Percentiles rank a stretch among this genome's conserved stretches.
Evolutionary conservation across 306 rosid genomes (phyloP).

Genomic region (Rosa chinensis): DNA sequence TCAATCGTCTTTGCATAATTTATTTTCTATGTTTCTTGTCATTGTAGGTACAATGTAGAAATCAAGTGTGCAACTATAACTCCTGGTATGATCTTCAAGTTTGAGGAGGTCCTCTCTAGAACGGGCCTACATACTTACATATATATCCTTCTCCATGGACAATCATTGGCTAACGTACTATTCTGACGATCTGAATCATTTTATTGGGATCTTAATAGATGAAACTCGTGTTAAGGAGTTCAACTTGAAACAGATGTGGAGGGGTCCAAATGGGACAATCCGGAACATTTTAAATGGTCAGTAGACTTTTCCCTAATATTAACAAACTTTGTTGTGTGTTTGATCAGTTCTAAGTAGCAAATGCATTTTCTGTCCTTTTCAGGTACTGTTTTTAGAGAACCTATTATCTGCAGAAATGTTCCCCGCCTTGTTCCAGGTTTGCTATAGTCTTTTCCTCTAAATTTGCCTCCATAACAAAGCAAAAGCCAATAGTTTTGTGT

Average conservation of each 20-base stretch:
- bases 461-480: not conserved
- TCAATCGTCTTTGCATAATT: not conserved
- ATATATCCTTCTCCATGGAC: not conserved
- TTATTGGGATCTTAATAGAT: constrained; percentile 47
- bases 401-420: constrained; percentile 84
- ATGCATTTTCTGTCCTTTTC: constrained; percentile 16
- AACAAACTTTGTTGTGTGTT: not conserved
- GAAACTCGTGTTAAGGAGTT: constrained; percentile 90
- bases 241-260: constrained; percentile 87
- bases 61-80: constrained; percentile 98
- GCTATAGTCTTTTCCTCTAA: constrained; percentile 19
- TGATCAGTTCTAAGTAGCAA: constrained; percentile 9
- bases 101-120: not conserved
- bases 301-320: constrained; percentile 15
- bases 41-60: constrained; percentile 82
- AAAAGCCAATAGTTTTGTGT: not conserved
- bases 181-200: constrained; percentile 5
- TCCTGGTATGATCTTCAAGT: constrained; percentile 48
- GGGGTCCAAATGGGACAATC: constrained; percentile 94
- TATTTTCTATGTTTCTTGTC: not conserved
- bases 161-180: not conserved
- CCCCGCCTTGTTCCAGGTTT: constrained; percentile 90
- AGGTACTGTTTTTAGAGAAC: constrained; percentile 97
- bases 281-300: constrained; percentile 92
- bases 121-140: too few relatives aligned